Conservation (phyloP, 257 asterid genomes). For the Nicotiana noctiflora region DNA sequence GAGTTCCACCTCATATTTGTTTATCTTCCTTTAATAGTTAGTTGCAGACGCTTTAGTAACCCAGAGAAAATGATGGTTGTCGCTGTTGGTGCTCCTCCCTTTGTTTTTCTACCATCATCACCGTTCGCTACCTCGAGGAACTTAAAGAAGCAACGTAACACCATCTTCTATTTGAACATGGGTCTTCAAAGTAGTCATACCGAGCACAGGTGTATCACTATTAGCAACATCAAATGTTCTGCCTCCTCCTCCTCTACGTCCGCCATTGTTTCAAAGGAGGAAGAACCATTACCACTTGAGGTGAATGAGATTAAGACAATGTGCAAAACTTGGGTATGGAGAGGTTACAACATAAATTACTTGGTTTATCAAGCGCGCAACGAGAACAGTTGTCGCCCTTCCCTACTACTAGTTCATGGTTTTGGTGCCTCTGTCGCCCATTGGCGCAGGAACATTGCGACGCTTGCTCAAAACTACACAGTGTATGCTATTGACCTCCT, state of each 20-base stretch:
- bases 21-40: not conserved
- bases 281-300: constrained; percentile 42
- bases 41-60: not conserved
- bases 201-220: not conserved
- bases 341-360: constrained; percentile 54
- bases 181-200: not conserved
- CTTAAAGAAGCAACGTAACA: not conserved
- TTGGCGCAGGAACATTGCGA: constrained; percentile 85
- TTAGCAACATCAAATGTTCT: not conserved
- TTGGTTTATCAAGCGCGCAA: constrained; percentile 39
- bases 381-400: constrained; percentile 21
- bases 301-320: constrained; percentile 43
- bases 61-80: constrained; percentile 1
- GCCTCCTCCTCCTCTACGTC: constrained; percentile 5
- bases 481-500: constrained; percentile 89
- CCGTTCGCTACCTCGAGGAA: not conserved
- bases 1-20: not conserved
- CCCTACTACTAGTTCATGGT: constrained; percentile 82
- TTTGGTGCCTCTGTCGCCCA: constrained; percentile 94
- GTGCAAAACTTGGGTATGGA: constrained; percentile 81
- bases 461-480: constrained; percentile 47
- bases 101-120: constrained; percentile 12
- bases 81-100: not conserved
- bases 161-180: not conserved
- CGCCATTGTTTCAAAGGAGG: constrained; percentile 7